phyloP scores from a whole-genome alignment of 2,329 filamentous ascomycete species.

The Diatrype stigma region DNA sequence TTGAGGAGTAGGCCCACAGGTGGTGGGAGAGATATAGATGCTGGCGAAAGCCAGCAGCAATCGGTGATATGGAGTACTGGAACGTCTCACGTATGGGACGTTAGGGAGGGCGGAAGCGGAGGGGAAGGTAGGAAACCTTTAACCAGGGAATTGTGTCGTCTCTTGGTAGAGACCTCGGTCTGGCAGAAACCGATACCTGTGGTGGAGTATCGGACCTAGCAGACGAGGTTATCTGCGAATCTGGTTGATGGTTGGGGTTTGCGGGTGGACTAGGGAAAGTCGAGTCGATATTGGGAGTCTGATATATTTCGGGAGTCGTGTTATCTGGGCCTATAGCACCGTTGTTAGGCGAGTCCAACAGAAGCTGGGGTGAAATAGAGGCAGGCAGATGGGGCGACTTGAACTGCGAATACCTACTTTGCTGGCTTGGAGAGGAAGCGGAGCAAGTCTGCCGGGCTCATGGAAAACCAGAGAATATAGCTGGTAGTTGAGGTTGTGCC shows the following conservation, averaged over 20 bases:
- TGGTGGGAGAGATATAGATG: slow-evolving; percentile 58
- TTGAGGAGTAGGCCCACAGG: slow-evolving; percentile 97
- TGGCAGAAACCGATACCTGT: slow-evolving; percentile 79
- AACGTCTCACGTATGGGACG: slow-evolving; percentile 68
- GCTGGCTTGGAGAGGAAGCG: slow-evolving; percentile 92
- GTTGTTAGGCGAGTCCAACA: slow-evolving; percentile 5
- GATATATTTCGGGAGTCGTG: slow-evolving; percentile 28
- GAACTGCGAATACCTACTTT: slow-evolving; percentile 60
- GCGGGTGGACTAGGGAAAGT: background rate
- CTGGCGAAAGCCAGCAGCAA: slow-evolving; percentile 87
- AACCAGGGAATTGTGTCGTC: slow-evolving; percentile 83
- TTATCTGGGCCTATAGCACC: slow-evolving; percentile 58
- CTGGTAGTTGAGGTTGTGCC: slow-evolving; percentile 20
- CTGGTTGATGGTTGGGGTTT: slow-evolving; percentile 3
- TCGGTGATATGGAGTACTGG: slow-evolving; percentile 32
- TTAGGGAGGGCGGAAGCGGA: slow-evolving; percentile 90
- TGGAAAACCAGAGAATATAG: slow-evolving; percentile 54
- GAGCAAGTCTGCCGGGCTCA: slow-evolving; percentile 87
- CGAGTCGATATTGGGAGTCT: slow-evolving; percentile 3
- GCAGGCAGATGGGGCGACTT: slow-evolving; percentile 4
- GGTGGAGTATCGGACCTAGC: slow-evolving; percentile 78
- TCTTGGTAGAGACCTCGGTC: slow-evolving; percentile 51
- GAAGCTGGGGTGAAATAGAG: slow-evolving; percentile 1
- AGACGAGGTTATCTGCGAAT: slow-evolving; percentile 64
- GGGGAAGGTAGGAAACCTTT: slow-evolving; percentile 76